Conservation (phyloP, 2,329 filamentous ascomycete genomes). For the Xylaria sp. region DNA sequence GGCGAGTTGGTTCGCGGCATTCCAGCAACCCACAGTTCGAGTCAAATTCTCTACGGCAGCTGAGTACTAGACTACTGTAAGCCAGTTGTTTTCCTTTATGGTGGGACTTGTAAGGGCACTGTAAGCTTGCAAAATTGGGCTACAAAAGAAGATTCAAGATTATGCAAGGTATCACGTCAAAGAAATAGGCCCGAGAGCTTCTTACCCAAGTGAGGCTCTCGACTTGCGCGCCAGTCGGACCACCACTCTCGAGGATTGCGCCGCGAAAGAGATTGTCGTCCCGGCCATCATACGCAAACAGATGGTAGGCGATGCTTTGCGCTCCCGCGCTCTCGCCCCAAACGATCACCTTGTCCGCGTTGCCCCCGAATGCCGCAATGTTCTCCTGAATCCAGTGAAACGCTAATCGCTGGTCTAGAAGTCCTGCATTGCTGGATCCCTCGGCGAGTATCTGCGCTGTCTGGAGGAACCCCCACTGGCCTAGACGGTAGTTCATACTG, state of each 20-base stretch:
- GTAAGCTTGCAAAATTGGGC: neutral
- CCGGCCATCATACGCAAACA: constrained; percentile 65
- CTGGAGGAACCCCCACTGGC: constrained; percentile 64
- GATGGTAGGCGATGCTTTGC: constrained; percentile 57
- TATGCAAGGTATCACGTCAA: neutral
- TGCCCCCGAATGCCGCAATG: constrained; percentile 61
- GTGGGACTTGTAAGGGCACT: neutral
- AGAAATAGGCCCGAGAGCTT: neutral
- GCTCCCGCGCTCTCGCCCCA: constrained; percentile 60
- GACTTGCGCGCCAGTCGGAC: constrained; percentile 48
- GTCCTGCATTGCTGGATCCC: constrained; percentile 59
- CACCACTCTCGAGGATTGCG: constrained; percentile 64
- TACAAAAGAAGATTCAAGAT: neutral
- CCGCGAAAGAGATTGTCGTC: constrained; percentile 65
- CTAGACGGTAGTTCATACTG: constrained; percentile 64
- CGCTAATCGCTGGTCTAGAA: constrained; percentile 61
- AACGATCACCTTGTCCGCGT: constrained; percentile 58
- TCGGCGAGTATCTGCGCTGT: constrained; percentile 56
- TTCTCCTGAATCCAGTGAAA: constrained; percentile 64
- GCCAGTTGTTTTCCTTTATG: neutral
- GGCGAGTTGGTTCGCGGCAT: constrained; percentile 49
- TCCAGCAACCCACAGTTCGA: constrained; percentile 51
- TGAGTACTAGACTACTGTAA: constrained; percentile 43
- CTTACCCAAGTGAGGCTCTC: constrained; percentile 48
- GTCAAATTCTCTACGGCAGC: constrained; percentile 51